These are phyloP conservation scores for Debaryomyces udenii DNA, from an alignment of 1,139 yeast species.

Conservation along the genomic window DNA sequence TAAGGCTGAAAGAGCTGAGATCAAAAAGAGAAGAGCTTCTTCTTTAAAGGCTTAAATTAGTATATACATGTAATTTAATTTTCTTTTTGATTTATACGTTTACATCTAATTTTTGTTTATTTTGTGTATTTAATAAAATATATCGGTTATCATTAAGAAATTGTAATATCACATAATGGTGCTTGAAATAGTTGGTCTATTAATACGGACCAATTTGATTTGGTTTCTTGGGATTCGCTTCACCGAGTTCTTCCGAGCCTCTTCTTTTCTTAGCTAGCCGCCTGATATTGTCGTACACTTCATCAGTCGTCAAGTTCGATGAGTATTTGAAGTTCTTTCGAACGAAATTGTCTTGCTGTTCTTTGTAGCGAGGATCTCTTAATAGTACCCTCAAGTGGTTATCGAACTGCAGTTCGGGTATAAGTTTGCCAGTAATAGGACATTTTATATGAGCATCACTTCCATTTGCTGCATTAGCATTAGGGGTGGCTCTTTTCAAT, in stretches of 20 bases:
- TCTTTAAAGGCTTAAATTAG: conserved; percentile 78
- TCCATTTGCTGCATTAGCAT: not conserved
- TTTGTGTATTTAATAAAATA: conserved; percentile 27
- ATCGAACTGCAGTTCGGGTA: conserved; percentile 74
- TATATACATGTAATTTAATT: conserved; percentile 14
- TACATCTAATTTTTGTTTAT: conserved; percentile 20
- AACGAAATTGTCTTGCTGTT: conserved; percentile 67
- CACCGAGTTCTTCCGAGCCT: conserved; percentile 11
- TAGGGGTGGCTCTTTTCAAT: conserved; percentile 28
- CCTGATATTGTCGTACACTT: conserved; percentile 76
- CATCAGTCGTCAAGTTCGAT: conserved; percentile 67
- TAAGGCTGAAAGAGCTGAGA: conserved; percentile 97
- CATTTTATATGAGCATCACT: conserved; percentile 55
- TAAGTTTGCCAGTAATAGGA: conserved; percentile 70
- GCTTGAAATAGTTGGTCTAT: not conserved
- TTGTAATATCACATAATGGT: conserved; percentile 1
- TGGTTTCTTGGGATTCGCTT: conserved; percentile 5
- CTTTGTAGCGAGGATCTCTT: conserved; percentile 77
- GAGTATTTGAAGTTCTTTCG: conserved; percentile 59
- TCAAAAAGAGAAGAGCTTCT: conserved; percentile 99
- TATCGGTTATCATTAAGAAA: conserved; percentile 11
- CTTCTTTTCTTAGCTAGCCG: conserved; percentile 50
- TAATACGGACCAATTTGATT: conserved; percentile 10
- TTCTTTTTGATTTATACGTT: conserved; percentile 13
- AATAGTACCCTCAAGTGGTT: conserved; percentile 72